These are phyloP conservation scores for Gymnopilus junonius DNA, from an alignment of 768 basidiomycete species.

Conservation along the genomic window DNA sequence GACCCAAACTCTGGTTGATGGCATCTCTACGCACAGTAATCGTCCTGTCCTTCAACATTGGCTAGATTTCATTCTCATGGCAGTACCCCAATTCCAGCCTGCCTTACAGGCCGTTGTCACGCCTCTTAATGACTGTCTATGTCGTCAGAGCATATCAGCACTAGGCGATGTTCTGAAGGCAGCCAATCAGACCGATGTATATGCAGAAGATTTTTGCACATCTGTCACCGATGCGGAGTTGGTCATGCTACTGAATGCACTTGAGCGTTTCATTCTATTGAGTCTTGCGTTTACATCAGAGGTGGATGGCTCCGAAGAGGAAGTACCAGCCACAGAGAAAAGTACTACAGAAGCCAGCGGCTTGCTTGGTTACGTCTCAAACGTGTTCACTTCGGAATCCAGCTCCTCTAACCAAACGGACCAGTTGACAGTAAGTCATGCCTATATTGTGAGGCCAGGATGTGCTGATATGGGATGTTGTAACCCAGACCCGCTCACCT, in stretches of 20 bases:
- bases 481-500: constrained; percentile 64
- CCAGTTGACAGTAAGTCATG: constrained; percentile 54
- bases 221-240: constrained; percentile 80
- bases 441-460: not conserved
- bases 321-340: constrained; percentile 56
- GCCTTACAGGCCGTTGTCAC: constrained; percentile 66
- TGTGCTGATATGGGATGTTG: not conserved
- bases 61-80: constrained; percentile 95
- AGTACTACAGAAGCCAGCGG: constrained; percentile 58
- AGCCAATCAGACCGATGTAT: constrained; percentile 38
- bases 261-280: constrained; percentile 82
- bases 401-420: constrained; percentile 51
- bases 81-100: constrained; percentile 83
- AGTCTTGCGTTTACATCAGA: constrained; percentile 65
- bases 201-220: constrained; percentile 46
- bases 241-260: constrained; percentile 81
- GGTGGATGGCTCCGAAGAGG: constrained; percentile 56
- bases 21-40: constrained; percentile 70
- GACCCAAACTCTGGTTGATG: constrained; percentile 80
- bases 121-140: constrained; percentile 81
- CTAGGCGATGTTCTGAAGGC: constrained; percentile 59
- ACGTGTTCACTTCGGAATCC: constrained; percentile 84
- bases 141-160: constrained; percentile 63
- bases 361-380: constrained; percentile 88
- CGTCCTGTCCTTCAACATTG: constrained; percentile 89